These are phyloP conservation scores for Fusarium luffae DNA, from an alignment of 2,329 filamentous ascomycete genomes.

Conservation along the genomic window DNA sequence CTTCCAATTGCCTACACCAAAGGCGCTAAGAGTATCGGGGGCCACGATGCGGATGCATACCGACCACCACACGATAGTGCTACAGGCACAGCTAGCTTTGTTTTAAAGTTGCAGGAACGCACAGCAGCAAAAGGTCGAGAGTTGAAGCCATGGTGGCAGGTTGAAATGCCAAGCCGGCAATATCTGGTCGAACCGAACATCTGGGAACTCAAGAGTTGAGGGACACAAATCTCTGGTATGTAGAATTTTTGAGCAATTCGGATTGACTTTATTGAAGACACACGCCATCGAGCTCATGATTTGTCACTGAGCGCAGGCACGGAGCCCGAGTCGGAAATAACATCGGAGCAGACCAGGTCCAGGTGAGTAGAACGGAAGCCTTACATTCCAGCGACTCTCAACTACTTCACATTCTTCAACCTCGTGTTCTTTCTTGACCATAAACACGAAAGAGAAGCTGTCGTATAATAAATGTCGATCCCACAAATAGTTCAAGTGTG, in stretches of 20 bases:
- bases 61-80: slow-evolving; percentile 10
- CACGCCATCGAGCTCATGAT: not conserved
- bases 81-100: not conserved
- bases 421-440: not conserved
- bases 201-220: slow-evolving; percentile 13
- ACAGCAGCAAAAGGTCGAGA: not conserved
- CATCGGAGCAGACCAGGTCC: slow-evolving; percentile 5
- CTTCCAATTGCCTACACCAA: slow-evolving; percentile 4
- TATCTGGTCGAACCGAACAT: slow-evolving; percentile 25
- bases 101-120: slow-evolving; percentile 29
- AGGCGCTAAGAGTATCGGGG: slow-evolving; percentile 9
- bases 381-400: not conserved
- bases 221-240: slow-evolving; percentile 10
- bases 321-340: slow-evolving; percentile 18
- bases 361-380: not conserved
- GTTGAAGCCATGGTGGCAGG: slow-evolving; percentile 3
- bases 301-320: slow-evolving; percentile 1
- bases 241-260: not conserved
- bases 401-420: not conserved
- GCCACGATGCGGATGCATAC: slow-evolving; percentile 21
- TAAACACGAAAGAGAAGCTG: not conserved
- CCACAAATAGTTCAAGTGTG: not conserved
- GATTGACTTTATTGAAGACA: slow-evolving; percentile 9
- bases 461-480: not conserved
- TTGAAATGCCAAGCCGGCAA: slow-evolving; percentile 31